Base-by-base conservation (phyloP, 495 filamentous ascomycete species). In the Penicillium flavigenum region DNA sequence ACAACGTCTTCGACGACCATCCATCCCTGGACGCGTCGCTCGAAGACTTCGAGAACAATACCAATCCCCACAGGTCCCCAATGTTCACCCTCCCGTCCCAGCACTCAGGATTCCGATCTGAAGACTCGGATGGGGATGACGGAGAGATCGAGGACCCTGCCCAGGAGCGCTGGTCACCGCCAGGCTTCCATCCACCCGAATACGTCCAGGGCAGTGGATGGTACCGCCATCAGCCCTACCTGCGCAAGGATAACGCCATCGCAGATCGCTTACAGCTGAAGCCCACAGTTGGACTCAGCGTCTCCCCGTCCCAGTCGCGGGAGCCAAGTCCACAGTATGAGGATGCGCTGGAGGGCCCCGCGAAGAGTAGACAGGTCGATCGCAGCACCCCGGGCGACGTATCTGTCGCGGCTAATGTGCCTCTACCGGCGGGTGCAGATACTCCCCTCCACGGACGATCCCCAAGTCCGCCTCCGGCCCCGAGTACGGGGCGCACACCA, bases 21-120 rank as follows among this genome's bases (percentile, higher is more conserved):
- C 82, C 83, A 32, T 87, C 83, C 52, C 65, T 92, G 73, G 82
- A 86, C 75, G 87, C 81, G 44, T 90, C 88, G 51, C 79, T 91
- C 63, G 83, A 87, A 66, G 88, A 92, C 76, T 91, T 90, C 80
- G 87, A 87, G 65, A 78, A 74, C 66, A 76, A 72, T 56, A 77
- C 78, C 47, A 79, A 76, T 63, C 69, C 74, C 56, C 74, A 74
- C 61, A 72, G 76, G 41, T 81, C 81, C 22, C 83, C 81, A 11
- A 47, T 81, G 63, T 83, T 85, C 63, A 78, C 77, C 41, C 74
- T 88, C 53, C 90, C 87, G 16, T 87, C 86, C 26, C 82, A 88
- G 67, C 88, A 89, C 74, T 91, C 88, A 46, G 89, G 87, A 43
- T 91, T 90, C 76, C 83, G 85, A 63, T 87, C 82, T 7, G 83